Evolutionary conservation across 306 rosid genomes (phyloP).

Genomic region (Dryas drummondii): DNA sequence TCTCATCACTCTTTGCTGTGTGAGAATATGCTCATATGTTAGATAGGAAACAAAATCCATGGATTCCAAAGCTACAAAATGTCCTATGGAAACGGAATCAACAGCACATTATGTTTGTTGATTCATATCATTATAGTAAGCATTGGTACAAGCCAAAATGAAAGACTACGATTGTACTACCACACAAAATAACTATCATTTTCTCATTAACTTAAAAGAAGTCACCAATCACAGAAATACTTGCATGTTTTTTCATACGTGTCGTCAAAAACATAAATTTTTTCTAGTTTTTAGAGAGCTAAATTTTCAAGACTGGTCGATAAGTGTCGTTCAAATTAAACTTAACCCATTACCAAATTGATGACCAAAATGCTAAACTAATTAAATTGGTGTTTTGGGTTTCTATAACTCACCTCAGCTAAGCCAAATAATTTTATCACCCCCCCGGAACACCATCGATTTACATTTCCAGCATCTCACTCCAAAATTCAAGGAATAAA

Average conservation of each 20-base stretch:
- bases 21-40: constrained; percentile 23
- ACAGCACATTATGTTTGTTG: neutral
- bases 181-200: neutral
- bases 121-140: neutral
- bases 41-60: constrained; percentile 8
- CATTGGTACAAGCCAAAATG: neutral
- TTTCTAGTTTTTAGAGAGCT: neutral
- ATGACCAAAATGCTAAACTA: neutral
- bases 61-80: neutral
- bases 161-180: neutral
- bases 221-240: neutral
- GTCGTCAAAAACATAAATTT: neutral
- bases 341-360: neutral
- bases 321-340: neutral
- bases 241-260: neutral
- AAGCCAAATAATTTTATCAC: constrained; percentile 19
- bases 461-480: constrained; percentile 24
- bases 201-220: neutral
- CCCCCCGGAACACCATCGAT: constrained; percentile 10
- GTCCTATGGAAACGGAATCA: neutral
- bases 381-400: neutral
- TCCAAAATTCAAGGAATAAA: constrained; percentile 1
- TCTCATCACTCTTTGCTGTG: constrained; percentile 46
- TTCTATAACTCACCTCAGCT: constrained; percentile 19
- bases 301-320: neutral